A percentile compares a stretch with the other conserved stretches of the same genome.
phyloP scores from a whole-genome alignment of 73 alveolate genomes.

The Paramecium sonneborni region DNA sequence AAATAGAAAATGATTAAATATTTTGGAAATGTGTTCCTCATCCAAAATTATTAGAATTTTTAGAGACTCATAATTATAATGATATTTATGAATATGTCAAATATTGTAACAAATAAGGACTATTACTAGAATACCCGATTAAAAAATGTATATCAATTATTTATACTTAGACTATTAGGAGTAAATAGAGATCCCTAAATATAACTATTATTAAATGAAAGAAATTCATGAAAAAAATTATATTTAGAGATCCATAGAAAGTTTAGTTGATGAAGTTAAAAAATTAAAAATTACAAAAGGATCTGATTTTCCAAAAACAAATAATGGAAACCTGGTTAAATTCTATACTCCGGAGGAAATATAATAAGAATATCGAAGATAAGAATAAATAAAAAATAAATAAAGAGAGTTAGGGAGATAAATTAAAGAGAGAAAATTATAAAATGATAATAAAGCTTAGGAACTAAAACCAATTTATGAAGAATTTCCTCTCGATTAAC shows the following conservation, averaged over 20 bases:
- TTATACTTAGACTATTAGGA: background rate
- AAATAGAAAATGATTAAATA: too few relatives aligned
- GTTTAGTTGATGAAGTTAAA: background rate
- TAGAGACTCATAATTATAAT: background rate
- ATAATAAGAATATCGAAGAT: background rate
- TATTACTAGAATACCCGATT: background rate
- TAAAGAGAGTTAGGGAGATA: background rate
- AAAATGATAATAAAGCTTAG: background rate
- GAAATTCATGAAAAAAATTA: background rate
- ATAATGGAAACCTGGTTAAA: background rate
- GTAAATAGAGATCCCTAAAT: background rate
- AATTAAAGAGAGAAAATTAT: background rate
- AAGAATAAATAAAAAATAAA: background rate
- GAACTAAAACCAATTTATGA: background rate
- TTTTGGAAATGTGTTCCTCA: too few relatives aligned
- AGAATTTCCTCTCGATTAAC: background rate
- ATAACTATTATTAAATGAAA: background rate
- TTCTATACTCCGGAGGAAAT: background rate
- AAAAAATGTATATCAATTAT: background rate
- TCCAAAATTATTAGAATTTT: conserved; percentile 6
- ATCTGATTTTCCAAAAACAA: background rate
- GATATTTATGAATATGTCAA: conserved; percentile 3
- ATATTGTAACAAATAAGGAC: background rate
- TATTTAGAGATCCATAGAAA: background rate
- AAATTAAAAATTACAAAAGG: background rate